Evolutionary conservation across 2,329 filamentous ascomycete species (phyloP).

Genomic region (Graphilbum sp.): DNA sequence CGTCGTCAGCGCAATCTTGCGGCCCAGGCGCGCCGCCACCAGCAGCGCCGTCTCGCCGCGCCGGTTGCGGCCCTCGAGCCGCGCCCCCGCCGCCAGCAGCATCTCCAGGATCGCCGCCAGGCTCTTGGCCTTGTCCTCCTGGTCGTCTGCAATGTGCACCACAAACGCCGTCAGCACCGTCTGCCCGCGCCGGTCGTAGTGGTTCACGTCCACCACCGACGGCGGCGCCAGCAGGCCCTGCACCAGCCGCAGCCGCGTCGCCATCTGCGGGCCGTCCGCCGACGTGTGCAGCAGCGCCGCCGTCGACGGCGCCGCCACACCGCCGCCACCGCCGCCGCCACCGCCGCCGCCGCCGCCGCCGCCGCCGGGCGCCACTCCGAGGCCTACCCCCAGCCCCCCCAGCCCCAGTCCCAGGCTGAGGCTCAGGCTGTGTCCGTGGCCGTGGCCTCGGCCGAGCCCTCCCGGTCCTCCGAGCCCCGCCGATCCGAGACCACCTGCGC

Average conservation of each 20-base stretch:
- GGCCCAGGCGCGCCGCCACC: slow-evolving; percentile 33
- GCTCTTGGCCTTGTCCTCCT: slow-evolving; percentile 28
- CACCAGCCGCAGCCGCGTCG: slow-evolving; percentile 13
- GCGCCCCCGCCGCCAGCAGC: slow-evolving; percentile 25
- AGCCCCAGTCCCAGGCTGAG: neutral
- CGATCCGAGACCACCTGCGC: neutral
- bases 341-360: neutral
- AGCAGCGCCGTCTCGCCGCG: slow-evolving; percentile 38
- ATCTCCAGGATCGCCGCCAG: slow-evolving; percentile 26
- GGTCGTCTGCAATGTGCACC: slow-evolving; percentile 30
- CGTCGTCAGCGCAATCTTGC: slow-evolving; percentile 32
- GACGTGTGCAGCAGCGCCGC: slow-evolving; percentile 6
- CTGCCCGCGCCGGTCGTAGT: slow-evolving; percentile 33
- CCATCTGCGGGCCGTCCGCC: slow-evolving; percentile 10
- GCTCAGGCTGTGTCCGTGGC: neutral
- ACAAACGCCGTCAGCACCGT: slow-evolving; percentile 41
- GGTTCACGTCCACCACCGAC: slow-evolving; percentile 28
- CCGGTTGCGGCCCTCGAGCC: slow-evolving; percentile 33
- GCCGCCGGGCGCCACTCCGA: neutral
- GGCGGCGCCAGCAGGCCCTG: slow-evolving; percentile 19
- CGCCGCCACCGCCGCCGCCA: neutral
- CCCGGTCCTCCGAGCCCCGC: too few species aligned
- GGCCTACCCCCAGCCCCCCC: too few species aligned
- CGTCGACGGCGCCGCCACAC: neutral
- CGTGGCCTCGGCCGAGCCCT: too few species aligned